Evolutionary conservation across 257 asterid genomes (phyloP), one percentile per base, ranked within the genome.

Genomic region (Misopates orontium): DNA sequence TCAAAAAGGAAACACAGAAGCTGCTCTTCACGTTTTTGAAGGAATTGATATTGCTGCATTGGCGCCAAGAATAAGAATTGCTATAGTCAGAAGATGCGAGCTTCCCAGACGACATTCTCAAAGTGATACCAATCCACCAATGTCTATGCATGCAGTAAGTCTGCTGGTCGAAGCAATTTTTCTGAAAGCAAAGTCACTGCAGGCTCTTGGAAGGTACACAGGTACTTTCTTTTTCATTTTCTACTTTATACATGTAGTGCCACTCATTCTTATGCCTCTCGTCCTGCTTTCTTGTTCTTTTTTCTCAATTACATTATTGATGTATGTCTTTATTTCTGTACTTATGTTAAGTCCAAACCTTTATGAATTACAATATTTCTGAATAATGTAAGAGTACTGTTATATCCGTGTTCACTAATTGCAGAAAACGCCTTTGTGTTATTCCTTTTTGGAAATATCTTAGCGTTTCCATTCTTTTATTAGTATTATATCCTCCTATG

Each of bases 141-240:
- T 91, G 98, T 91, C 98, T 15, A 84, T 91, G 84, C 98, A 91
- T 69, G 96, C 97, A 5, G 96, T 87, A 44, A 89, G 92, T 81
- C 77, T 91, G 80, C 95, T 91, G 36, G 66, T 89, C 31, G 98
- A 91, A 77, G 98, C 98, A 28, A 82, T 87, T 67, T 89, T 80
- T 65, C 93, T 91, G 73, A 91, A 91, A 85, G 92, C 94, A 56
- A 89, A 80, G 77, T 89, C 98, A 31, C 84, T 89, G 52, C 88
- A 84, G 73, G 87, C 79, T 68, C 95, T 89, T 31, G 87, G 86
- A 70, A 91, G 87, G 79, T 91, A 83, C 69, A 74, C 85, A 84
- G 98, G 98, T 91, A 75, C 70, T 70, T 66, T 68, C 56, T 56
- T 28, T 3, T 50, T 22, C 50, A 55, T 75, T 36, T 56, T 67